Evolutionary conservation across 768 basidiomycete genomes (phyloP).

Genomic region (Lenzites betulinus): DNA sequence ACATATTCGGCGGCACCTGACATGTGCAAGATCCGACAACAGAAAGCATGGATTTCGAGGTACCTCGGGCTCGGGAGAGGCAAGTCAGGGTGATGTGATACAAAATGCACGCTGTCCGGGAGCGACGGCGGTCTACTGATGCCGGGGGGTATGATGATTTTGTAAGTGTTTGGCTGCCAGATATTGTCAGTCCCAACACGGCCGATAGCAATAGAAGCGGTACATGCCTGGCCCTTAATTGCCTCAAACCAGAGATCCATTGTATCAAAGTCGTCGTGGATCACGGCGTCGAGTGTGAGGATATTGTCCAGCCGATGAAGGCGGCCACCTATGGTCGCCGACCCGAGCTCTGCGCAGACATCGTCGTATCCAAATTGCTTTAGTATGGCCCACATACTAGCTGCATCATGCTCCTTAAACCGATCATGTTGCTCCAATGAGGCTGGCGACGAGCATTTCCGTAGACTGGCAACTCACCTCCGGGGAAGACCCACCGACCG

Average conservation of each 20-base stretch:
- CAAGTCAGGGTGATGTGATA: conserved; percentile 7
- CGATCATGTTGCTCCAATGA: background rate
- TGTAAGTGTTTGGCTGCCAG: conserved; percentile 3
- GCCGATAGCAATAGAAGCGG: background rate
- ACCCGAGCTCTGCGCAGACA: conserved; percentile 1
- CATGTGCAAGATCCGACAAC: conserved; percentile 9
- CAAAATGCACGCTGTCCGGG: conserved; percentile 2
- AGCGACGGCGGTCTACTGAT: background rate
- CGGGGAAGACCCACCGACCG: background rate
- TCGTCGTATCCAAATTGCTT: conserved; percentile 3
- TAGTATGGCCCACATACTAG: conserved; percentile 2
- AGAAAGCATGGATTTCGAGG: conserved; percentile 8
- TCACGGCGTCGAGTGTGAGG: background rate
- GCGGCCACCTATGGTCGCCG: conserved; percentile 1
- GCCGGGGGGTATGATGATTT: background rate
- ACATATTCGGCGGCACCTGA: conserved; percentile 12
- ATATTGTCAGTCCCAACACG: background rate
- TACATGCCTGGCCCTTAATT: conserved; percentile 2
- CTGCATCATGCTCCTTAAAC: conserved; percentile 2
- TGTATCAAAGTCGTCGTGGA: background rate
- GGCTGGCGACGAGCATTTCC: background rate
- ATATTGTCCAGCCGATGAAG: conserved; percentile 6
- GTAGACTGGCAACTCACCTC: background rate
- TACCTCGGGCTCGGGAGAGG: conserved; percentile 11
- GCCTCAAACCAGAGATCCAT: conserved; percentile 2